Evolutionary conservation across 208 protist genomes (phyloP), one percentile per base, ranked within the genome.

Genomic region (Leishmania arabica): DNA sequence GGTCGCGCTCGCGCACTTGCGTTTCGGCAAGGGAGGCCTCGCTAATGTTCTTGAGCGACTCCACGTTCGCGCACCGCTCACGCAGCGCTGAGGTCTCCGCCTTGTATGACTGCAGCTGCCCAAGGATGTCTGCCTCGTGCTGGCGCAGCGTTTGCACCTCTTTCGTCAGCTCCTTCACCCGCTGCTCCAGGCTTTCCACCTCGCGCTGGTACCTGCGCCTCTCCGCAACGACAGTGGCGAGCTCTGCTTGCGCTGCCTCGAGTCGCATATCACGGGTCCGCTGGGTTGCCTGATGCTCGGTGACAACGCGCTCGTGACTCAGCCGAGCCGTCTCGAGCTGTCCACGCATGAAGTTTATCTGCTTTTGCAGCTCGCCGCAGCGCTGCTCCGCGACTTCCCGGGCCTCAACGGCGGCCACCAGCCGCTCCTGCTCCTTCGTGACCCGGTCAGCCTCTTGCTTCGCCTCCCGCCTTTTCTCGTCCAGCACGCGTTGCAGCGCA

Each of bases 41-140:
- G 65, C 82, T 90, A 78, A 97, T 97, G 75, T 89, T 87, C 78
- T 93, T 93, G 53, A 97, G 85, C 40, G 92, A 96, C 65, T 97
- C 93, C 34, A 95, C 54, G 73, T 97, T 96, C 6, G 95, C 95
- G 47, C 89, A 95, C 31, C 91, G 87, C 88, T 97, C 93, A 17
- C 87, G 91, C 76, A 96, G 84, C 0, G 93, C 80, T 7, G 95
- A 92, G 7, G 90, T 81, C 71, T 96, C 95, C 1, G 89, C 78
- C 69, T 86, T 92, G 71, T 84, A 83, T 6, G 88, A 84, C 80
- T 96, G 91, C 60, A 96, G 81, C 77, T 95, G 85, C 51, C 79
- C 85, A 6, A 85, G 77, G 27, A 91, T 42, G 66, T 94, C 88
- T 49, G 83, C 88, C 78, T 95, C 90, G 37, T 87, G 80, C 17